Base-by-base conservation (phyloP, 345 rosid species). In the Moricandia moricandioides region DNA sequence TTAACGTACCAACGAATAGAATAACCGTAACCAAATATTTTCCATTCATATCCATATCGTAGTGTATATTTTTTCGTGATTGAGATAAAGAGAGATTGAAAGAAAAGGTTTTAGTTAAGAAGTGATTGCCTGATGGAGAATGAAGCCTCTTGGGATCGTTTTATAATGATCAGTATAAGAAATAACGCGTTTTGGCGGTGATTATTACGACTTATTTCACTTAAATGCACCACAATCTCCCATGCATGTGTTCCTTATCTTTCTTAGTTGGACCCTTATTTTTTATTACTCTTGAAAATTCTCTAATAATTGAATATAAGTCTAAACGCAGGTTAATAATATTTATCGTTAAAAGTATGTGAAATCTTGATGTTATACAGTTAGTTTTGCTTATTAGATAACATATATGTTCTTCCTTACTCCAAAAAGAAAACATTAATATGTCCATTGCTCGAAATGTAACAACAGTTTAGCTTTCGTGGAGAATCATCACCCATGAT, bases 211-310 rank as follows among this genome's bases (percentile, higher is more conserved):
- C 56, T 71, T 77, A 65, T 65, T 71, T 76, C 77, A 64, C 75
- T 77, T 77, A 64, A 61, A 72, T 72, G 81, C 73, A 78, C 69
- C 81, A 39, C 21, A 24, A 62, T 72, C 64, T 67, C 65, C 62
- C 59, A 60, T 72, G 78, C 81, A 78, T 78, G 81, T 73, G 78
- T 78, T 61, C 70, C 74, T 78, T 78, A 78, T 78, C 70, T 78
- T 78, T 67, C 66, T 78, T 78, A 78, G 81, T 78, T 78, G 70
- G 74, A 67, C 3, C 14, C 8, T 60, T 51, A 26, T 66, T 67
- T 21, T 26, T 78, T 60, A 54, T 67, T 60, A 14, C 58, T 39
- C 71, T 1, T 49, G 7, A 67, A 52, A 67, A 61, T 72, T 78
- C 78, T 54, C 17, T 62, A 66, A 71, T 78, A 62, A 72, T 61